A percentile compares a stretch with the other conserved stretches of the same genome.
phyloP scores from a whole-genome alignment of 2,329 filamentous ascomycete species.

The Epichloe brachyelytri region DNA sequence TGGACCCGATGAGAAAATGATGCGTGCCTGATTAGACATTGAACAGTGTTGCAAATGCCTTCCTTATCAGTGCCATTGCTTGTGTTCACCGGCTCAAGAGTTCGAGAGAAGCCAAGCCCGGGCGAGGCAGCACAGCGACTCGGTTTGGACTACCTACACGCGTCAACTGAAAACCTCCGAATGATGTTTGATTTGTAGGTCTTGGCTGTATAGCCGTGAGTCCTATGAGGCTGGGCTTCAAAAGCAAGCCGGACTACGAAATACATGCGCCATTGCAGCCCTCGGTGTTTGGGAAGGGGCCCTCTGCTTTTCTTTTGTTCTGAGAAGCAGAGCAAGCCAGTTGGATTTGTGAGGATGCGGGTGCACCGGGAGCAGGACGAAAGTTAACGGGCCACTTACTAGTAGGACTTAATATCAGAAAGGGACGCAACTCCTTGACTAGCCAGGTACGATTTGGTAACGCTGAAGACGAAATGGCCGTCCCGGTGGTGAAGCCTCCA shows the following conservation, averaged over 20 bases:
- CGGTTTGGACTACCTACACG: background rate
- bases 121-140: background rate
- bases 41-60: background rate
- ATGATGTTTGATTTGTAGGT: conserved; percentile 1
- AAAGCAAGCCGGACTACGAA: background rate
- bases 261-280: background rate
- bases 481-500: background rate
- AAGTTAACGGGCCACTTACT: background rate
- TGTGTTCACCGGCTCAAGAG: background rate
- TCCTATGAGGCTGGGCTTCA: background rate
- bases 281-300: background rate
- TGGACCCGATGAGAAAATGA: background rate
- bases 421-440: background rate
- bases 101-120: background rate
- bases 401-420: background rate
- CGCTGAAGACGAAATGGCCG: background rate
- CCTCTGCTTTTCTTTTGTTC: background rate
- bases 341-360: background rate
- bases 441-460: background rate
- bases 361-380: background rate
- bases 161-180: background rate
- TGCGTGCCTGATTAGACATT: background rate
- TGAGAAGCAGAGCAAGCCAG: background rate
- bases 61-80: background rate
- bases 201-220: background rate